phyloP scores from a whole-genome alignment of 2,329 filamentous ascomycete species.

The Fusarium compactum region DNA sequence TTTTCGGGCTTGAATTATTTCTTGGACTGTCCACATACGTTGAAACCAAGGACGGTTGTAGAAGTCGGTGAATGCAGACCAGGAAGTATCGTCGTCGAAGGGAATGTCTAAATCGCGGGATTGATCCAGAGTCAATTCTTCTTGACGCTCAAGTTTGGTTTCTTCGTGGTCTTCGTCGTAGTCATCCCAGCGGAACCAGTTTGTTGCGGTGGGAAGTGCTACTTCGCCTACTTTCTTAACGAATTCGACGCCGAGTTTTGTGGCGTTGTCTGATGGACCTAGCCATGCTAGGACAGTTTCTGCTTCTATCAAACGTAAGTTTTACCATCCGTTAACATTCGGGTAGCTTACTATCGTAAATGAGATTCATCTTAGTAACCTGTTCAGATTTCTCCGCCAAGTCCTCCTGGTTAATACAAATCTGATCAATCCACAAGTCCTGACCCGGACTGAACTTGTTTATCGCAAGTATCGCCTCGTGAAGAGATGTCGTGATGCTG shows the following conservation, averaged over 20 bases:
- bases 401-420: conserved; percentile 37
- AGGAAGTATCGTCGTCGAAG: conserved; percentile 19
- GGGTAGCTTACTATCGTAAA: conserved; percentile 31
- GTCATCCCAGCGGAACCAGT: conserved; percentile 29
- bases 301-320: conserved; percentile 20
- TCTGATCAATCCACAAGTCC: conserved; percentile 37
- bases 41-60: conserved; percentile 38
- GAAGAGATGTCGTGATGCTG: conserved; percentile 21
- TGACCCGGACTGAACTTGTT: conserved; percentile 19
- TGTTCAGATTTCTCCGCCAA: conserved; percentile 24
- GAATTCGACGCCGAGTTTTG: conserved; percentile 2
- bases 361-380: conserved; percentile 35
- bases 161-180: conserved; percentile 10
- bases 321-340: background rate
- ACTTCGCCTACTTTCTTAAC: conserved; percentile 27
- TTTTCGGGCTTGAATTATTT: conserved; percentile 39
- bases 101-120: conserved; percentile 25
- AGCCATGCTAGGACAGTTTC: conserved; percentile 39
- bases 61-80: conserved; percentile 28
- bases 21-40: conserved; percentile 42
- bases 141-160: conserved; percentile 22
- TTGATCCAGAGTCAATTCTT: conserved; percentile 16
- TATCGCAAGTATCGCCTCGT: conserved; percentile 20
- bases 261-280: conserved; percentile 15
- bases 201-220: conserved; percentile 28